Evolutionary conservation across 2,329 filamentous ascomycete genomes (phyloP).

Genomic region (Metarhizium humberi): DNA sequence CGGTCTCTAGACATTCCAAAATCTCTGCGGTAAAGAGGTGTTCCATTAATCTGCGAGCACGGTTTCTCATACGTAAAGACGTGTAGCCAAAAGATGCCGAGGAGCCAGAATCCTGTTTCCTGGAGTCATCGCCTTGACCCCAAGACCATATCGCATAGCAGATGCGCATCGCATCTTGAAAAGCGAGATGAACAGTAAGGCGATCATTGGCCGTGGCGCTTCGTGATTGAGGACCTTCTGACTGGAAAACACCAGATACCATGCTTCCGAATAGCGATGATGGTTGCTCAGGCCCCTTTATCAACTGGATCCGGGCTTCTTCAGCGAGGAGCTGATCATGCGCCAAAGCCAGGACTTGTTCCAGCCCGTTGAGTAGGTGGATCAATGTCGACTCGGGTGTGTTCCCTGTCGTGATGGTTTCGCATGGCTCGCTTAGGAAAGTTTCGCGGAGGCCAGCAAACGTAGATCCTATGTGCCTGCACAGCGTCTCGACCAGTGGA

Average conservation of each 20-base stretch:
- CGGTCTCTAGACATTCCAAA: slow-evolving; percentile 84
- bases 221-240: slow-evolving; percentile 66
- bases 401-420: slow-evolving; percentile 5
- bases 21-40: slow-evolving; percentile 89
- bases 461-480: slow-evolving; percentile 61
- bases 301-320: slow-evolving; percentile 57
- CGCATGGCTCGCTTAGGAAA: slow-evolving; percentile 32
- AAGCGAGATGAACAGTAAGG: slow-evolving; percentile 87
- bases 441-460: slow-evolving; percentile 62
- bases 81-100: slow-evolving; percentile 83
- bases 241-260: slow-evolving; percentile 81
- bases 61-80: slow-evolving; percentile 81
- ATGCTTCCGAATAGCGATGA: slow-evolving; percentile 91
- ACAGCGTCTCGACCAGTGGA: slow-evolving; percentile 84
- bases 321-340: slow-evolving; percentile 75
- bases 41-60: slow-evolving; percentile 78
- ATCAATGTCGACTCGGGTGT: slow-evolving; percentile 65
- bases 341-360: slow-evolving; percentile 78
- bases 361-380: slow-evolving; percentile 83
- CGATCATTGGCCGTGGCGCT: slow-evolving; percentile 86
- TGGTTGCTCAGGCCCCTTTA: slow-evolving; percentile 72
- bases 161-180: slow-evolving; percentile 88
- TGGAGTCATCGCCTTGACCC: slow-evolving; percentile 57
- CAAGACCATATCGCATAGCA: slow-evolving; percentile 95
- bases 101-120: slow-evolving; percentile 54